phyloP scores from a whole-genome alignment of 2,329 filamentous ascomycete genomes.

The Pestalotiopsis sp. region DNA sequence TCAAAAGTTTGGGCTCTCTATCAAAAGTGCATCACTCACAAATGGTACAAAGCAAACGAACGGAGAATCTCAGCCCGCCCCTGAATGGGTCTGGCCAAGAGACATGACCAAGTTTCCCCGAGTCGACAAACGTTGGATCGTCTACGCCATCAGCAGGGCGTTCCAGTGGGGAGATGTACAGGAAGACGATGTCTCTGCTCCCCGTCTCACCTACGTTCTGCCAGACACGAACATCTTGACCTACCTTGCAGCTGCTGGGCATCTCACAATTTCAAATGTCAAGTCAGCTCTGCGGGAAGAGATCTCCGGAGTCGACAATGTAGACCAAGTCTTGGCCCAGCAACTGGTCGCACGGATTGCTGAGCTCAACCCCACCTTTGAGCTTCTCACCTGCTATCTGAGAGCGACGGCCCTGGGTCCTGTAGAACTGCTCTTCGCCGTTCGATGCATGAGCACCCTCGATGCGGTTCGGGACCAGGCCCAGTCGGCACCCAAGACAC shows the following conservation, averaged over 20 bases:
- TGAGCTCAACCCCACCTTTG: slow-evolving; percentile 69
- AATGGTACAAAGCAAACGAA: slow-evolving; percentile 23
- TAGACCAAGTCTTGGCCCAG: slow-evolving; percentile 54
- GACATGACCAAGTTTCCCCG: slow-evolving; percentile 49
- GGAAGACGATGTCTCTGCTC: slow-evolving; percentile 42
- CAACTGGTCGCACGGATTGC: slow-evolving; percentile 65
- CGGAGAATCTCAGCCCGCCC: slow-evolving; percentile 26
- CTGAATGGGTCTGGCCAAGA: slow-evolving; percentile 55
- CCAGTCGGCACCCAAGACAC: slow-evolving; percentile 32
- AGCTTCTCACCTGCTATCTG: slow-evolving; percentile 67
- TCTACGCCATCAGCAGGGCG: slow-evolving; percentile 64
- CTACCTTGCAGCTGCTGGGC: slow-evolving; percentile 63
- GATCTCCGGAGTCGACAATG: slow-evolving; percentile 42
- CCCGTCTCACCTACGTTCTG: slow-evolving; percentile 42
- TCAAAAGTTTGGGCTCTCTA: slow-evolving; percentile 49
- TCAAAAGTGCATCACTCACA: slow-evolving; percentile 25
- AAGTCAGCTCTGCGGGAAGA: slow-evolving; percentile 58
- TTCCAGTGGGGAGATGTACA: slow-evolving; percentile 56
- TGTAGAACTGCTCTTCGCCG: slow-evolving; percentile 66
- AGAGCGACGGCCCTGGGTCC: slow-evolving; percentile 67
- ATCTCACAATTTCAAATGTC: slow-evolving; percentile 61
- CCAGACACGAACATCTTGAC: slow-evolving; percentile 58
- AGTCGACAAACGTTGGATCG: slow-evolving; percentile 67
- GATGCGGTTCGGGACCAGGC: slow-evolving; percentile 55
- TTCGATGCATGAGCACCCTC: slow-evolving; percentile 68